Base-by-base conservation (phyloP, 2,329 filamentous ascomycete genomes). In the Aaosphaeria pasadenensis region DNA sequence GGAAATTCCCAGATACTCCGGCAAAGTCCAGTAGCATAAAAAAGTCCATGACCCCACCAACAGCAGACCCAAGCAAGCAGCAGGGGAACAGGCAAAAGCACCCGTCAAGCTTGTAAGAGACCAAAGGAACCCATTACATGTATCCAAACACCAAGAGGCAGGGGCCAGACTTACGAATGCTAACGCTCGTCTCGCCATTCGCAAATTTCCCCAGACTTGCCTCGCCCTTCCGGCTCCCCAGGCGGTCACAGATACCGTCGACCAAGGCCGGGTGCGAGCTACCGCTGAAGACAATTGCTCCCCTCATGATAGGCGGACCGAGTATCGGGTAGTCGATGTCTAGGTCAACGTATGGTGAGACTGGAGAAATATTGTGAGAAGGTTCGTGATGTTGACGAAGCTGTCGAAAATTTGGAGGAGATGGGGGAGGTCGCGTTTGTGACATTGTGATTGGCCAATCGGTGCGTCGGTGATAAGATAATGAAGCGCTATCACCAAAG, bases 151-250 rank as follows among this genome's bases (percentile, higher is more conserved):
- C 17, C 17, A 24, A 24, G 17, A 24, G 17, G 17, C 17, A 24
- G 17, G 17, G 17, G 17, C 17, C 17, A 11, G 44, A 66, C 70
- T 55, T 60, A 77, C 82, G 80, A 61, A 87, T 85, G 63, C 84
- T 81, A 56, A 87, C 84, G 47, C 81, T 83, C 42, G 84, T 87
- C 74, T 87, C 84, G 54, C 84, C 84, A 71, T 87, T 87, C 71
- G 79, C 80, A 68, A 87, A 87, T 66, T 86, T 86, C 55, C 80
- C 77, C 56, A 87, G 73, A 52, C 82, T 78, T 54, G 81, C 84
- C 52, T 79, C 77, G 44, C 81, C 78, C 29, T 78, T 79, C 50
- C 78, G 75, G 56, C 79, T 80, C 40, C 84, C 84, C 55, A 87
- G 73, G 43, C 84, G 76, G 63, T 86, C 82, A 67, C 84, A 87